These are phyloP conservation scores for Solanum microdontum DNA, from an alignment of 257 asterid genomes.

Conservation along the genomic window DNA sequence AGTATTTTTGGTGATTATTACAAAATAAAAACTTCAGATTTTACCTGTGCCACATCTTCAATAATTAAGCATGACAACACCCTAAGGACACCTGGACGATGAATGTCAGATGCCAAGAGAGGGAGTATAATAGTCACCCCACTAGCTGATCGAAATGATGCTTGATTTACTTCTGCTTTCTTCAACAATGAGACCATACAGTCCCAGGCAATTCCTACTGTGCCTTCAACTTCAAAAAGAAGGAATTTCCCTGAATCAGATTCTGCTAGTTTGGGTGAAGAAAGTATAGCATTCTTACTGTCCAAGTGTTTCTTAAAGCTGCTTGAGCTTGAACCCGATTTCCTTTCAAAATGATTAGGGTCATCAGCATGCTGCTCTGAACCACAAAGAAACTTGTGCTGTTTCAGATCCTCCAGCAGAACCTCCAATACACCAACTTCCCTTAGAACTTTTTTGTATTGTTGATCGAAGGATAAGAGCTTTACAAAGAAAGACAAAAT, in stretches of 20 bases:
- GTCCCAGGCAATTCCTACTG: constrained; percentile 82
- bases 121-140: constrained; percentile 78
- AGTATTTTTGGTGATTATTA: neutral
- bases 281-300: constrained; percentile 73
- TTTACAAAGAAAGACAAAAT: constrained; percentile 86
- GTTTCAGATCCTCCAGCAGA: constrained; percentile 89
- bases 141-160: constrained; percentile 71
- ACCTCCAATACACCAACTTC: constrained; percentile 98
- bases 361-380: constrained; percentile 51
- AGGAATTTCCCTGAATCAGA: constrained; percentile 70
- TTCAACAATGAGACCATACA: constrained; percentile 78
- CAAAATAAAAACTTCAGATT: neutral
- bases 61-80: constrained; percentile 84
- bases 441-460: constrained; percentile 86
- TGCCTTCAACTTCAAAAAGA: constrained; percentile 72
- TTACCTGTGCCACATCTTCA: constrained; percentile 77
- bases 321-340: constrained; percentile 58
- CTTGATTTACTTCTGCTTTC: constrained; percentile 87
- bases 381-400: constrained; percentile 65
- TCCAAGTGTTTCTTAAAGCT: constrained; percentile 78
- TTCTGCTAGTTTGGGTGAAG: constrained; percentile 86
- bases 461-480: constrained; percentile 93
- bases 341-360: constrained; percentile 45
- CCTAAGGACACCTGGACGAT: constrained; percentile 85
- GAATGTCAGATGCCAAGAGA: constrained; percentile 73